Conservation (phyloP, 225 moss, liverwort and hornwort genomes). For the Pseudisothecium myosuroides region DNA sequence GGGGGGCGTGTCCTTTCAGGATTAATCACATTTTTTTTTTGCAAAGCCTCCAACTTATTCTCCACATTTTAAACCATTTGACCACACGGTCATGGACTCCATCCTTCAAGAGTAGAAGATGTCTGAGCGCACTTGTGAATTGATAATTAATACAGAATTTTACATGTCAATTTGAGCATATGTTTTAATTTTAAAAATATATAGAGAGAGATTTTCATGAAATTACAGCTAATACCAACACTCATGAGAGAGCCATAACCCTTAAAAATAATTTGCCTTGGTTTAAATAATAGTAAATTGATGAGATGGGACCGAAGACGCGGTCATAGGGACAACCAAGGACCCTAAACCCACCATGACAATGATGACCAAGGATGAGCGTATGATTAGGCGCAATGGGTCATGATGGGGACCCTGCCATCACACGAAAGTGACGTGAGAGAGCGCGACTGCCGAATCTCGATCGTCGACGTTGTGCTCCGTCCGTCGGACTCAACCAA, state of each 20-base stretch:
- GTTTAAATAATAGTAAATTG: not conserved
- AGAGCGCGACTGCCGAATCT: conserved; percentile 7
- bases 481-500: not conserved
- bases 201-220: not conserved
- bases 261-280: not conserved
- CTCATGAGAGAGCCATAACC: not conserved
- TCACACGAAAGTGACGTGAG: not conserved
- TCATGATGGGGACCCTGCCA: not conserved
- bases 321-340: not conserved
- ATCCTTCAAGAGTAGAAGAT: too few relatives aligned
- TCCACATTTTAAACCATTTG: not conserved
- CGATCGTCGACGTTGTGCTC: conserved; percentile 5
- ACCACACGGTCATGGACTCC: not conserved
- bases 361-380: conserved; percentile 6
- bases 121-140: fast-evolving
- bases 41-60: not conserved
- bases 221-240: not conserved
- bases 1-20: too few relatives aligned
- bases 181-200: not conserved
- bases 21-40: not conserved
- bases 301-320: not conserved
- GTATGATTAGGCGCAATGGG: not conserved
- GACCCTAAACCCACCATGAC: too few relatives aligned
- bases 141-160: not conserved
- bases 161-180: not conserved